A percentile compares a stretch with the other conserved stretches of the same genome.
Conservation (phyloP, 352 stramenopile genomes). For the Aphanomyces euteiches region DNA sequence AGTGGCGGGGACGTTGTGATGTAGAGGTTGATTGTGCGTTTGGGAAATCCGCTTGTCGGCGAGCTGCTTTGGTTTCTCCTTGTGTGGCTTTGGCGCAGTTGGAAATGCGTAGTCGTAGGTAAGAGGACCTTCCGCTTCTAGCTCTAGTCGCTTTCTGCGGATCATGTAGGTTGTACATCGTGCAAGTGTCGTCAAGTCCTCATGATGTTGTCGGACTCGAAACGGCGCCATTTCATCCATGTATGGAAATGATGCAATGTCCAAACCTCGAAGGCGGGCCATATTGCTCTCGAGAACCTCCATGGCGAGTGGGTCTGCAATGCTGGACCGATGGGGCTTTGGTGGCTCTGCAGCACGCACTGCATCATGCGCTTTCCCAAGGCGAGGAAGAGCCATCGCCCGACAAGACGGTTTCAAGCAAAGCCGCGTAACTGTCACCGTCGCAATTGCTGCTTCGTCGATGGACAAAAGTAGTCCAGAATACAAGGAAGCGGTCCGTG, state of each 20-base stretch:
- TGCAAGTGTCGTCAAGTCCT: not conserved
- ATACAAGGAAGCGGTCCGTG: constrained; percentile 54
- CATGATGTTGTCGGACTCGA: not conserved
- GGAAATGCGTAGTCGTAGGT: constrained; percentile 11
- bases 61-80: not conserved
- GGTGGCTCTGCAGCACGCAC: not conserved
- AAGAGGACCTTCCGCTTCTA: not conserved
- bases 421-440: not conserved
- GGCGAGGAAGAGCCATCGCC: too few species aligned
- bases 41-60: not conserved
- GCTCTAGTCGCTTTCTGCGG: constrained; percentile 14
- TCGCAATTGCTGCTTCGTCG: not conserved
- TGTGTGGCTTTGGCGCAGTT: not conserved
- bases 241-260: constrained; percentile 13
- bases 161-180: constrained; percentile 17
- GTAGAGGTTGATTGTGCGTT: not conserved
- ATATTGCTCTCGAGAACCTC: constrained; percentile 12
- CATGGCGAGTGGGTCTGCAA: not conserved
- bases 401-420: not conserved
- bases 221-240: constrained; percentile 16
- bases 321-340: not conserved
- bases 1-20: not conserved
- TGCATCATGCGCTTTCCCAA: too few species aligned
- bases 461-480: constrained; percentile 40
- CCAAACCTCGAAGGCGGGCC: not conserved